Conservation (phyloP, 2,329 filamentous ascomycete species). For the Alternaria tenuissima region DNA sequence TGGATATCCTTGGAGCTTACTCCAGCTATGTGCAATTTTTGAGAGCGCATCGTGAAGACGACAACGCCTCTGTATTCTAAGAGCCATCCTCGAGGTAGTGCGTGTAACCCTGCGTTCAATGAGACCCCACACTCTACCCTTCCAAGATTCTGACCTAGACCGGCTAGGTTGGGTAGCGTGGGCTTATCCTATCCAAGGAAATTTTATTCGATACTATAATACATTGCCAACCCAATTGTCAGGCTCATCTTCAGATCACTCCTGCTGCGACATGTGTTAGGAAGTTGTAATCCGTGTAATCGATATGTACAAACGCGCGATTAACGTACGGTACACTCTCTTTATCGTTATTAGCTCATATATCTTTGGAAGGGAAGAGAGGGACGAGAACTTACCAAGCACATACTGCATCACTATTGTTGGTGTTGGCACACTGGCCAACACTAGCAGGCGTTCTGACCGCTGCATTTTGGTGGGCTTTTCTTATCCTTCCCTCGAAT, state of each 20-base stretch:
- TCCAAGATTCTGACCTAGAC: constrained; percentile 1
- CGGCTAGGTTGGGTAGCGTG: not conserved
- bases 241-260: constrained; percentile 24
- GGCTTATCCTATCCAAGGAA: not conserved
- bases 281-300: constrained; percentile 61
- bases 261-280: constrained; percentile 61
- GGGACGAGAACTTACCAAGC: constrained; percentile 57
- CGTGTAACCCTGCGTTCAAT: not conserved
- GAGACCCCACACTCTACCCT: constrained; percentile 1
- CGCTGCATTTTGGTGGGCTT: no score
- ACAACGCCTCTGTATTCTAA: not conserved
- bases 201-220: not conserved
- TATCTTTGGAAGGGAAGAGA: not conserved
- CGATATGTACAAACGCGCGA: constrained; percentile 62
- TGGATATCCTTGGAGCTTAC: not conserved
- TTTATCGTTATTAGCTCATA: constrained; percentile 22
- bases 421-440: no score
- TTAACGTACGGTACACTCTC: constrained; percentile 80
- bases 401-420: constrained; percentile 72
- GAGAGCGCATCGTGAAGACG: not conserved
- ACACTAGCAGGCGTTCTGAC: no score
- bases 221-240: not conserved
- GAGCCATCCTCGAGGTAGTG: not conserved
- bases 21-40: not conserved
- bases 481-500: no score